Percentiles rank a stretch among this genome's conserved stretches.
Evolutionary conservation across 805 yeast species (phyloP).

Genomic region (Kodamaea leandrae): DNA sequence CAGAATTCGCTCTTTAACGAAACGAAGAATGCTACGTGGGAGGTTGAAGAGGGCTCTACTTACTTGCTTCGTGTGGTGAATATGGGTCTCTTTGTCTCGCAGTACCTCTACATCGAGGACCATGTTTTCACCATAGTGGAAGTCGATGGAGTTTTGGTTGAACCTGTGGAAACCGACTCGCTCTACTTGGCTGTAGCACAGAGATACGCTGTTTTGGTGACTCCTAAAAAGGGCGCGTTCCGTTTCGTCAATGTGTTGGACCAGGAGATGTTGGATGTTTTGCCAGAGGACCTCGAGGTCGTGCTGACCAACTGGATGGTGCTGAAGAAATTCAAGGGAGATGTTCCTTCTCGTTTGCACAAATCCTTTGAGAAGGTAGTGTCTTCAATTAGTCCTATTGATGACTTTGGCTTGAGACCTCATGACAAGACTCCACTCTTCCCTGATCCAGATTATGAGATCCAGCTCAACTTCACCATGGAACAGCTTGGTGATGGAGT

Average conservation of each 20-base stretch:
- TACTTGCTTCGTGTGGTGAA: constrained; percentile 64
- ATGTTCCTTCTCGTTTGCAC: neutral
- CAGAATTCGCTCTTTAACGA: constrained; percentile 65
- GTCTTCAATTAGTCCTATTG: constrained; percentile 35
- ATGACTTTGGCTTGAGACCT: constrained; percentile 79
- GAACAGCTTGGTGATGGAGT: constrained; percentile 70
- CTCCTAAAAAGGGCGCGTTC: constrained; percentile 49
- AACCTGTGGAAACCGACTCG: constrained; percentile 54
- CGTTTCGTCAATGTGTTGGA: constrained; percentile 64
- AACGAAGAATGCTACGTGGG: constrained; percentile 53
- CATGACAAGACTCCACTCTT: constrained; percentile 46
- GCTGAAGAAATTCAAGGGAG: constrained; percentile 25
- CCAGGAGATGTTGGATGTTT: constrained; percentile 62
- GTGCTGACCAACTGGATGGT: constrained; percentile 55
- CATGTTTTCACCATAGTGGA: constrained; percentile 43
- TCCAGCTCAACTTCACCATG: constrained; percentile 61
- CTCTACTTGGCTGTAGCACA: constrained; percentile 77
- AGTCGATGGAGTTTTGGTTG: constrained; percentile 52
- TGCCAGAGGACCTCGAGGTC: constrained; percentile 57
- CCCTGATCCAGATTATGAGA: constrained; percentile 60
- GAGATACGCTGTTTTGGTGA: constrained; percentile 67
- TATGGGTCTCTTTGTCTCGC: constrained; percentile 72
- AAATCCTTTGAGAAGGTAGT: constrained; percentile 33
- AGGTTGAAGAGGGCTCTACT: constrained; percentile 57
- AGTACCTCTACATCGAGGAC: constrained; percentile 41